Evolutionary conservation across 352 stramenopile species (phyloP).

Genomic region (Pelagophyceae sp.): DNA sequence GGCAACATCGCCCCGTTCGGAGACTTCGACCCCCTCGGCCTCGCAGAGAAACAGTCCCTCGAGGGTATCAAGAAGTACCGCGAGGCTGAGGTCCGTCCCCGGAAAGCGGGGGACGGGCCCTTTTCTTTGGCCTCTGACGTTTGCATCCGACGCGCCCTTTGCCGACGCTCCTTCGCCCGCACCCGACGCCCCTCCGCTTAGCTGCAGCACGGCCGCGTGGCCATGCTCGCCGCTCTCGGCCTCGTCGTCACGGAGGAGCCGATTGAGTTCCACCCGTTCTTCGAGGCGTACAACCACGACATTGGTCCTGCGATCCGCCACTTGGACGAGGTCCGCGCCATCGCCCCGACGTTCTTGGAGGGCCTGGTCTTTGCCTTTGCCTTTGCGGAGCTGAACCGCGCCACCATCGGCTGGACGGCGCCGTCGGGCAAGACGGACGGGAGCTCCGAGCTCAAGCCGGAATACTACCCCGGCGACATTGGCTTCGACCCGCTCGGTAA

Average conservation of each 20-base stretch:
- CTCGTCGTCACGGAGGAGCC: conserved; percentile 39
- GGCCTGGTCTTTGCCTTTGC: conserved; percentile 43
- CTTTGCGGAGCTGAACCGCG: conserved; percentile 43
- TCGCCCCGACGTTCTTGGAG: conserved; percentile 38
- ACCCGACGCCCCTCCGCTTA: too few species aligned
- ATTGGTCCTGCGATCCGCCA: conserved; percentile 43
- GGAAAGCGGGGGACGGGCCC: too few species aligned
- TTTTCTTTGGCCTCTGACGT: too few species aligned
- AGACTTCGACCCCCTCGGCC: conserved; percentile 46
- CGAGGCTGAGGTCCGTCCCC: conserved; percentile 46
- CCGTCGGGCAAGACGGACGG: conserved; percentile 31
- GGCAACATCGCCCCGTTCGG: conserved; percentile 40
- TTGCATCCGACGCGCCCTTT: too few species aligned
- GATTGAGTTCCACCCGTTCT: too few species aligned
- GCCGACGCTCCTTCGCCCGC: too few species aligned
- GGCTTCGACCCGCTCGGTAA: too few species aligned
- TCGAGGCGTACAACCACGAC: conserved; percentile 10
- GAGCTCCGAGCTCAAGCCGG: conserved; percentile 39
- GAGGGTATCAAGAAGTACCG: conserved; percentile 41
- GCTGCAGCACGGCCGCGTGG: conserved; percentile 41
- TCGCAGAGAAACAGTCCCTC: too few species aligned
- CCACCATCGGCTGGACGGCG: conserved; percentile 41
- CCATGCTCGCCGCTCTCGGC: conserved; percentile 39
- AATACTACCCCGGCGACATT: too few species aligned
- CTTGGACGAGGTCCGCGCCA: conserved; percentile 39